Percentiles rank a stretch among this genome's conserved stretches.
Evolutionary conservation across 345 rosid genomes (phyloP).

Genomic region (Rhodamnia argentea): DNA sequence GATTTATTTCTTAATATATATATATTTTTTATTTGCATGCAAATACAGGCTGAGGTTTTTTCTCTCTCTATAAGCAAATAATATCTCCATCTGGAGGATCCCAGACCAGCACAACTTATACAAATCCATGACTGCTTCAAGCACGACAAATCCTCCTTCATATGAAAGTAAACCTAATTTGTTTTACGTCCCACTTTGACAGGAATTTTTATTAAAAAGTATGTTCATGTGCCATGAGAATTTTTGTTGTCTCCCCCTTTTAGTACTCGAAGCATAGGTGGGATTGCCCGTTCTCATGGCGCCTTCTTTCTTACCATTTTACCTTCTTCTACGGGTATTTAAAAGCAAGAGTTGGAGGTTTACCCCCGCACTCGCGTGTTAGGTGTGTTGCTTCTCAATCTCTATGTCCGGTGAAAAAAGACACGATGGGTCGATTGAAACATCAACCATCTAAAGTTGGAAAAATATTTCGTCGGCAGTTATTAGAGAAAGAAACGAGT

Average conservation of each 20-base stretch:
- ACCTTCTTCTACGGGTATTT: not conserved
- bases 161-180: not conserved
- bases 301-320: not conserved
- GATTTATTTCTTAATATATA: not conserved
- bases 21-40: too few species aligned
- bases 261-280: not conserved
- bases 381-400: not conserved
- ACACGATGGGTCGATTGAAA: not conserved
- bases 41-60: not conserved
- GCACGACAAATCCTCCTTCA: too few species aligned
- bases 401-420: not conserved
- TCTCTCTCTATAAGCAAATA: not conserved
- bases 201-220: not conserved
- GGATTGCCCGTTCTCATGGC: not conserved
- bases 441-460: not conserved
- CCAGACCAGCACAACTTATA: not conserved
- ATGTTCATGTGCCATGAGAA: not conserved
- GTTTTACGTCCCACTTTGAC: not conserved
- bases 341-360: not conserved
- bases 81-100: not conserved
- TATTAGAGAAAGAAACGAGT: not conserved
- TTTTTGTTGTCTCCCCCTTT: not conserved
- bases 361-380: not conserved
- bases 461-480: not conserved
- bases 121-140: not conserved